phyloP scores from a whole-genome alignment of 352 stramenopile genomes.

The Stephanocyclus meneghinianus region DNA sequence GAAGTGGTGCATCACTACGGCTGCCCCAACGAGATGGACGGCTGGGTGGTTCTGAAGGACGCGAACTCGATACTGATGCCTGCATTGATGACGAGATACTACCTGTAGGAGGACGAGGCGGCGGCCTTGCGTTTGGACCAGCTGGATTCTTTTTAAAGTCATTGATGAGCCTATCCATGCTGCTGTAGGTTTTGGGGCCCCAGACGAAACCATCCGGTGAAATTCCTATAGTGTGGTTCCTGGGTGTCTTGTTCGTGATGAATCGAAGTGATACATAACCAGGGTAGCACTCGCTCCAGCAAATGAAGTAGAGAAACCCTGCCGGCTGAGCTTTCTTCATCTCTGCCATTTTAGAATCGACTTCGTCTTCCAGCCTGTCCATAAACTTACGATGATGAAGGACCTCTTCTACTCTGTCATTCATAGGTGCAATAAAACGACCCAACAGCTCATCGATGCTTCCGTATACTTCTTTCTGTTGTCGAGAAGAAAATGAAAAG shows the following conservation, averaged over 20 bases:
- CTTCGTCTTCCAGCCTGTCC: constrained; percentile 76
- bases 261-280: constrained; percentile 79
- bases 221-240: constrained; percentile 77
- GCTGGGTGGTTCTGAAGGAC: not conserved
- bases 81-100: constrained; percentile 32
- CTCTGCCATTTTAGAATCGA: constrained; percentile 71
- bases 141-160: constrained; percentile 83
- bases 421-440: constrained; percentile 82
- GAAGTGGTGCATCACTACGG: not conserved
- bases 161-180: constrained; percentile 77
- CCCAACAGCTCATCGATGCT: constrained; percentile 84
- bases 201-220: constrained; percentile 78
- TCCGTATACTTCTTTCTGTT: constrained; percentile 76
- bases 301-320: constrained; percentile 78
- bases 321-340: constrained; percentile 68
- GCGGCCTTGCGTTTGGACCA: constrained; percentile 34
- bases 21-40: constrained; percentile 11
- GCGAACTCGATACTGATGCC: not conserved
- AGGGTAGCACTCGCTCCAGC: constrained; percentile 78
- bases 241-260: constrained; percentile 64
- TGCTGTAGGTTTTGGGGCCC: constrained; percentile 64
- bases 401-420: constrained; percentile 80
- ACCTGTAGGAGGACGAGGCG: constrained; percentile 16
- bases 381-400: constrained; percentile 80
- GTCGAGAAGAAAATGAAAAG: not conserved